These are phyloP conservation scores for Paecilomyces fulvus DNA, from an alignment of 2,329 filamentous ascomycete species.

Conservation along the genomic window DNA sequence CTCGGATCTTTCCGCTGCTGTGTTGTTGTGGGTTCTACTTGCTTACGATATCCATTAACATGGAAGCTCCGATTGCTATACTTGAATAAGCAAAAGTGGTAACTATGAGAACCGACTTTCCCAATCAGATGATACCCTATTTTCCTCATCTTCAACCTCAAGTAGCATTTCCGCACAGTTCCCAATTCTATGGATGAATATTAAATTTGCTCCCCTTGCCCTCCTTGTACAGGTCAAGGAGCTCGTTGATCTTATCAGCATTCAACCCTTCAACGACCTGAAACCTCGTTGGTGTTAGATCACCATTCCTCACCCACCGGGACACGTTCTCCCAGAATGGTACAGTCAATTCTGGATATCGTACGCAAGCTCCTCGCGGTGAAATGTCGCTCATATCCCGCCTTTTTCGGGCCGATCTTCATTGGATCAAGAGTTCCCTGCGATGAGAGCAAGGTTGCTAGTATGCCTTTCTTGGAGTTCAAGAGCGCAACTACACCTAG, in stretches of 20 bases:
- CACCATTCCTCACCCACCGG: slow-evolving; percentile 20
- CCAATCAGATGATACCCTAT: too few species aligned
- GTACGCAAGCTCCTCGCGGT: slow-evolving; percentile 18
- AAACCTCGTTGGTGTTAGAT: slow-evolving; percentile 23
- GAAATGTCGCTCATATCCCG: slow-evolving; percentile 21
- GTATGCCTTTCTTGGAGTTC: slow-evolving; percentile 23
- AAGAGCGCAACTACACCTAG: slow-evolving; percentile 29
- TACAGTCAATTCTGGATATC: slow-evolving; percentile 17
- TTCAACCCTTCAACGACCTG: slow-evolving; percentile 24
- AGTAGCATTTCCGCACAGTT: too few species aligned
- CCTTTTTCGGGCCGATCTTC: slow-evolving; percentile 22
- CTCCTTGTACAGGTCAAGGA: slow-evolving; percentile 32
- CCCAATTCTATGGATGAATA: background rate
- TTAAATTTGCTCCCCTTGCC: slow-evolving; percentile 9
- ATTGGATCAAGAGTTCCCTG: slow-evolving; percentile 13
- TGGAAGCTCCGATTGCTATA: too few species aligned
- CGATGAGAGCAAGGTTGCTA: slow-evolving; percentile 16
- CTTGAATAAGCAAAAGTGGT: too few species aligned
- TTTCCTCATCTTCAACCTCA: too few species aligned
- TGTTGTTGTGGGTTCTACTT: too few species aligned
- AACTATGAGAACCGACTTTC: too few species aligned
- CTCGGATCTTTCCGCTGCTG: too few species aligned
- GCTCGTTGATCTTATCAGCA: slow-evolving; percentile 26
- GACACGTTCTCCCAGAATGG: slow-evolving; percentile 25
- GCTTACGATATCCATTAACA: too few species aligned